phyloP scores from a whole-genome alignment of 2,329 filamentous ascomycete genomes.

The Aspergillus sp. region DNA sequence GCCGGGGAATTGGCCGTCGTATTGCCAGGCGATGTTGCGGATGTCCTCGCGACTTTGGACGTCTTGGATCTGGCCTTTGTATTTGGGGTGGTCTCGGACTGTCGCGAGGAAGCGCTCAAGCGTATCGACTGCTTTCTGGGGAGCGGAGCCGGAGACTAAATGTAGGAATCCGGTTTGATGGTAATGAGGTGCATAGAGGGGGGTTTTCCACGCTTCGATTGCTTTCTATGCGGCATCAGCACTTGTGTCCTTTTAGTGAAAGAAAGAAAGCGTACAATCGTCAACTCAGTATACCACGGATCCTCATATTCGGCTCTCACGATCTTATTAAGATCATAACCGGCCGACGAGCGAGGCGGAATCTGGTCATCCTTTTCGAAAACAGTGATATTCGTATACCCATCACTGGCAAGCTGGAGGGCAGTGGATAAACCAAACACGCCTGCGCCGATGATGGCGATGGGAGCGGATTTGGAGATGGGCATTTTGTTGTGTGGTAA shows the following conservation, averaged over 20 bases:
- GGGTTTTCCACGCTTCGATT: slow-evolving; percentile 48
- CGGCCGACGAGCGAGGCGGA: slow-evolving; percentile 49
- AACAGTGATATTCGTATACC: slow-evolving; percentile 44
- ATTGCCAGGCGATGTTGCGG: slow-evolving; percentile 42
- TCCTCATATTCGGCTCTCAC: slow-evolving; percentile 55
- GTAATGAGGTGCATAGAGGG: slow-evolving; percentile 49
- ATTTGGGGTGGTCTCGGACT: slow-evolving; percentile 26
- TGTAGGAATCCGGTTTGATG: slow-evolving; percentile 48
- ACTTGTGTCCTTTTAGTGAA: neutral
- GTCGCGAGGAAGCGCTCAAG: slow-evolving; percentile 38
- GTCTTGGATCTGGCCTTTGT: slow-evolving; percentile 35
- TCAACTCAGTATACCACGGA: slow-evolving; percentile 49
- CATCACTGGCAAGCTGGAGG: slow-evolving; percentile 39
- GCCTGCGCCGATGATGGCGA: slow-evolving; percentile 40
- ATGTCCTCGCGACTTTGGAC: slow-evolving; percentile 31
- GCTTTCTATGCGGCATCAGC: slow-evolving; percentile 41
- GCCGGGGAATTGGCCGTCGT: slow-evolving; percentile 42
- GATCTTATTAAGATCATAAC: slow-evolving; percentile 57
- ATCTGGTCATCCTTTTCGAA: slow-evolving; percentile 40
- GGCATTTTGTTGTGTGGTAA: neutral
- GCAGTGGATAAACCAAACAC: slow-evolving; percentile 48
- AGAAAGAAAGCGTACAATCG: slow-evolving; percentile 36
- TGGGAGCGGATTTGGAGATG: slow-evolving; percentile 10
- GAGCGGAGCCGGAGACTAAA: slow-evolving; percentile 43
- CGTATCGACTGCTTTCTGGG: slow-evolving; percentile 43